Base-by-base conservation (phyloP, 768 basidiomycete genomes). In the Lactifluus pinguis region DNA sequence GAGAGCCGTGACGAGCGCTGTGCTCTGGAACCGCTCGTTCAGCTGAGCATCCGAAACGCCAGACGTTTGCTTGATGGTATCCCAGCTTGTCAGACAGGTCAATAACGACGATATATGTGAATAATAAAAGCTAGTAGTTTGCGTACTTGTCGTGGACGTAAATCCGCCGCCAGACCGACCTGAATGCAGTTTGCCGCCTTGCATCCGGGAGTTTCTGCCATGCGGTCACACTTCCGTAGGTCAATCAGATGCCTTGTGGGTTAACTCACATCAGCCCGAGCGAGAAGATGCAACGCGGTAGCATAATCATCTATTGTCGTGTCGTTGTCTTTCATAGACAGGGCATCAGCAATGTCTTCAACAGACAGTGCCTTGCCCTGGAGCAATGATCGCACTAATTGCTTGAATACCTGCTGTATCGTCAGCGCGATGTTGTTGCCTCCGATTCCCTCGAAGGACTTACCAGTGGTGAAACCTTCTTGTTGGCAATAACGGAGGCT, bases 61-160 rank as follows among this genome's bases (percentile, higher is more conserved):
- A 4, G 80, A 76, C 0, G 92, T 94, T 68, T 83, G 82, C 19
- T 84, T 80, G 49, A 98, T 85, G 9, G 73, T 70, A 53, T 83
- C 74, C 93, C 94, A 98, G 70, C 92, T 95, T 61, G 47, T 54
- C 21, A 57, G 49, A 42, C n/a, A 39, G 49, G 49, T 42, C n/a
- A 56, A 38, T 25, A 3, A 59, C 19, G 30, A 48, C 30, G 49
- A 49, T 50, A 13, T 8, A 25, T 0, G 1, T 52, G 17, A 9
- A 2, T 25, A 36, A 36, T 30, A n/a, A 19, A 14, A 42, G 30
- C 58, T 19, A 25, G 29, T 10, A 7, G 34, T 36, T 17, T 30
- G 55, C 61, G 62, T 72, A 95, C 94, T 97, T 83, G 70, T 98
- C 93, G 53, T 91, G 86, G 54, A 88, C 79, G 69, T 89, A 95